These are phyloP conservation scores for Amphirosellinia nigrospora DNA, from an alignment of 495 filamentous ascomycete species.

Conservation along the genomic window DNA sequence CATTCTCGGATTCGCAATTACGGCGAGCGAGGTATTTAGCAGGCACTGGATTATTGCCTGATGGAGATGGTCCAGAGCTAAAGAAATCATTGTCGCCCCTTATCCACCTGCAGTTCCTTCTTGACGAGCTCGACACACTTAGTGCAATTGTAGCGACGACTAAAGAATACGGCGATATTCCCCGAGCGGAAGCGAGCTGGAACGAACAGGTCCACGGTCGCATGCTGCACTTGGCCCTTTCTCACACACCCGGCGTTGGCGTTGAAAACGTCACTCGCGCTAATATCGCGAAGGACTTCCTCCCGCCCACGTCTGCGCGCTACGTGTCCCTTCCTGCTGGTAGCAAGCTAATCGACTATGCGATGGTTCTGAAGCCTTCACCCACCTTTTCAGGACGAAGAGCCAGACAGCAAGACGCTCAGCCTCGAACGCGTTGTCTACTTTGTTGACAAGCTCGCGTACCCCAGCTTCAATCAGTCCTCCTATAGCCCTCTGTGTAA, in stretches of 20 bases:
- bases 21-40: too few relatives aligned
- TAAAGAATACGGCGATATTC: background rate
- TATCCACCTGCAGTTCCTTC: background rate
- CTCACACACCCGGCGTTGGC: background rate
- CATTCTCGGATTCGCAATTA: too few relatives aligned
- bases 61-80: too few relatives aligned
- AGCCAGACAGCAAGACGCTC: background rate
- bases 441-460: background rate
- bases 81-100: too few relatives aligned
- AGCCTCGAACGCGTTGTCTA: background rate
- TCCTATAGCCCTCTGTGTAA: background rate
- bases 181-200: background rate
- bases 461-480: conserved; percentile 6
- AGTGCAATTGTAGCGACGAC: background rate
- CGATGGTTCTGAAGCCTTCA: background rate
- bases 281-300: conserved; percentile 5
- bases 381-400: background rate
- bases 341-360: conserved; percentile 1
- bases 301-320: background rate
- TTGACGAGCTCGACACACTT: background rate
- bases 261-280: conserved; percentile 6
- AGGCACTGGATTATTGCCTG: too few relatives aligned
- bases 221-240: background rate
- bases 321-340: background rate
- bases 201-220: conserved; percentile 1